These are phyloP conservation scores for Ophiocordyceps sinensis DNA, from an alignment of 2,329 filamentous ascomycete species.

Conservation along the genomic window DNA sequence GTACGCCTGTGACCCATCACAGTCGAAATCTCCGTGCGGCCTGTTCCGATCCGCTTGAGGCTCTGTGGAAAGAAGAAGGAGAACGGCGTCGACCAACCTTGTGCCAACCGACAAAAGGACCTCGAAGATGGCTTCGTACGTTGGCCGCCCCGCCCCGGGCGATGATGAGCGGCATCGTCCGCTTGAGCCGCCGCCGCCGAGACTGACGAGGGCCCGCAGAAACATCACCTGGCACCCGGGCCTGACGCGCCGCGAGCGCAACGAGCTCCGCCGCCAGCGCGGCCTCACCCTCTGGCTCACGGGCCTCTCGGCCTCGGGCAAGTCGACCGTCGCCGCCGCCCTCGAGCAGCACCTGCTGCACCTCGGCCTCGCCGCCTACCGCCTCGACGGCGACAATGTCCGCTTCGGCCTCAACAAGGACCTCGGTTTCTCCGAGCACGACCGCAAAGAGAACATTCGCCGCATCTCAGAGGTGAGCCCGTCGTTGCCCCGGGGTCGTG, in stretches of 20 bases:
- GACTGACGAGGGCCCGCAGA: conserved; percentile 25
- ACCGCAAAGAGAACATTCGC: conserved; percentile 95
- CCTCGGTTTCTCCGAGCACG: conserved; percentile 81
- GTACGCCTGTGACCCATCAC: too few relatives aligned
- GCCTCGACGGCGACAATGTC: conserved; percentile 95
- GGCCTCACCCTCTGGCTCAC: conserved; percentile 98
- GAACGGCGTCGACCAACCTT: too few relatives aligned
- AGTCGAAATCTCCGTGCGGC: too few relatives aligned
- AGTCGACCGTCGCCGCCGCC: conserved; percentile 91
- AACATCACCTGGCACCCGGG: conserved; percentile 87
- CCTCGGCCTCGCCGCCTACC: conserved; percentile 69
- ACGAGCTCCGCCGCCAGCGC: conserved; percentile 60
- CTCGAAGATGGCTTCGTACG: too few relatives aligned
- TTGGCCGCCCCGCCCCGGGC: too few relatives aligned
- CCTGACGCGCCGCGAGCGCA: conserved; percentile 65
- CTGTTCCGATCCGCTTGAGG: too few relatives aligned
- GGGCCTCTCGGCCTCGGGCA: conserved; percentile 87
- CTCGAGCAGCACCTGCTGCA: conserved; percentile 95
- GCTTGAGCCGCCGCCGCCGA: too few relatives aligned
- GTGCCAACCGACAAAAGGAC: too few relatives aligned
- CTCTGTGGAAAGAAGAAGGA: too few relatives aligned
- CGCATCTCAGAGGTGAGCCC: conserved; percentile 64
- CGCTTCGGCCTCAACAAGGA: conserved; percentile 98
- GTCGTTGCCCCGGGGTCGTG: neutral
- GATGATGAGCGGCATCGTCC: too few relatives aligned